These are phyloP conservation scores for Termitomyces sp. DNA, from an alignment of 768 basidiomycete genomes.

Conservation along the genomic window DNA sequence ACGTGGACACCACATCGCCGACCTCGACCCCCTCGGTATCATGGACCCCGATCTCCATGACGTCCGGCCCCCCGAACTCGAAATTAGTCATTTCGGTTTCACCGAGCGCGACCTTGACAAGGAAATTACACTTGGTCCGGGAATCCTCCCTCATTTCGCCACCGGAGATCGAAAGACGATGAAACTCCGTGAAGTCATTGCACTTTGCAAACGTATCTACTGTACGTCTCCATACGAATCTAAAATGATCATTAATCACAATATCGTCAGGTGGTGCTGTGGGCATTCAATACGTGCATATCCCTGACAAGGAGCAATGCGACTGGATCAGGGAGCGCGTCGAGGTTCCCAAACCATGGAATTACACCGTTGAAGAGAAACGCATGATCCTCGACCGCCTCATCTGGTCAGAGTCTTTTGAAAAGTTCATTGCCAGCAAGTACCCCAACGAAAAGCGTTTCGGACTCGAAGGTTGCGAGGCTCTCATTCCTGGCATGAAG, in stretches of 20 bases:
- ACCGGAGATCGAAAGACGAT: constrained; percentile 83
- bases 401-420: constrained; percentile 99
- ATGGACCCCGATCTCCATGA: constrained; percentile 83
- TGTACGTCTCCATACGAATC: constrained; percentile 50
- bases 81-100: constrained; percentile 93
- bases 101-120: constrained; percentile 92
- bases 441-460: constrained; percentile 99
- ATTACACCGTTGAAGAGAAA: constrained; percentile 97
- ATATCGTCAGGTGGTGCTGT: constrained; percentile 67
- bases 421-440: constrained; percentile 97
- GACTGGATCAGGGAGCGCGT: constrained; percentile 98
- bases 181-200: constrained; percentile 89
- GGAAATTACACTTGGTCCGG: constrained; percentile 91
- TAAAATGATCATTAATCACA: not conserved
- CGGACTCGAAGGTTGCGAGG: constrained; percentile 97
- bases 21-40: constrained; percentile 94
- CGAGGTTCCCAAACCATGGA: constrained; percentile 95
- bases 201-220: constrained; percentile 87
- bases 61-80: constrained; percentile 81
- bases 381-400: constrained; percentile 98
- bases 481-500: constrained; percentile 99
- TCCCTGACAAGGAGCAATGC: constrained; percentile 97
- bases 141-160: constrained; percentile 94
- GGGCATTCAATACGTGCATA: constrained; percentile 92
- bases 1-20: constrained; percentile 93